Evolutionary conservation across 176 grass and related monocot genomes (phyloP), one percentile per base, ranked within the genome.

Genomic region (Thalia dealbata): DNA sequence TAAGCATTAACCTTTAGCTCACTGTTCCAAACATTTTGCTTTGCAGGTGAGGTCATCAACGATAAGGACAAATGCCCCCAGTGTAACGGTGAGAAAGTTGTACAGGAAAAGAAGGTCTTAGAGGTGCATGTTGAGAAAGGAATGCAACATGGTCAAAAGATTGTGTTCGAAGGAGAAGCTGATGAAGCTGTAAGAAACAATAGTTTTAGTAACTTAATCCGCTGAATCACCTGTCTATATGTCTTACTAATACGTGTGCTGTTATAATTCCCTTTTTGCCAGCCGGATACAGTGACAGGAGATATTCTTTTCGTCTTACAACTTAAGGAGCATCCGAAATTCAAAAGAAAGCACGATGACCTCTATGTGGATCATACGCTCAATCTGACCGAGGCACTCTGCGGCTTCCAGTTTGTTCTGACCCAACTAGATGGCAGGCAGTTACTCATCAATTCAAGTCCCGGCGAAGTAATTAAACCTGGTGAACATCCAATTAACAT

Each of bases 121-220:
- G 90, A 95, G 81, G 88, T 99, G 69, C 85, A 95, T 83, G 81
- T 95, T 14, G 90, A 99, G 81, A 95, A 99, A 81, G 95, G 95
- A 84, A 91, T 99, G 95, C 85, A 84, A 74, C 90, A 99, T 81
- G 82, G 82, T 15, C 90, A 99, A 78, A 99, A 91, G 80, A 95
- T 95, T 81, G 86, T 82, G 73, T 99, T 99, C 60, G 85, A 95
- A 85, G 90, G 95, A 82, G 88, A 91, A 86, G 90, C 95, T 19
- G 95, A 99, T 74, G 95, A 99, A 91, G 95, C 95, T 81, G 88
- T 95, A 75, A 86, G 87, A 86, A 28, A 26, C 3, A 1, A 52
- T 50, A 1, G 27, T 38, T 44, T 1, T 14, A 22, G 66, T 69
- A n/a, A 35, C 21, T 12, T 69, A 3, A 45, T 45, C 46, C 3